Evolutionary conservation across 1,139 yeast species (phyloP).

Genomic region (Protomyces inundatus): DNA sequence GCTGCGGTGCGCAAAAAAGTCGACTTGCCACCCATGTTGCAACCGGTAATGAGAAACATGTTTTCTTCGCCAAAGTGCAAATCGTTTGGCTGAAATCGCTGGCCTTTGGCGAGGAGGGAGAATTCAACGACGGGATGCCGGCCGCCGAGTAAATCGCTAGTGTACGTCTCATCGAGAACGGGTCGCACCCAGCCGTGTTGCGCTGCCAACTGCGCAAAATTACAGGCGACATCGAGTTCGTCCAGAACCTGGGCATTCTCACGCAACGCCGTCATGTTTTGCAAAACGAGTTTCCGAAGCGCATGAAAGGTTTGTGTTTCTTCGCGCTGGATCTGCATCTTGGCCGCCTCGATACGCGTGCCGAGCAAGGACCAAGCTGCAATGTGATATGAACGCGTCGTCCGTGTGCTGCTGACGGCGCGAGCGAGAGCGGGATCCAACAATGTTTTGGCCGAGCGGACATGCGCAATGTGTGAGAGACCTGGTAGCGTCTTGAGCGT

Average conservation of each 20-base stretch:
- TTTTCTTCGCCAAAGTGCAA: constrained; percentile 47
- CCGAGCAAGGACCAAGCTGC: constrained; percentile 38
- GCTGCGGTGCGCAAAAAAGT: constrained; percentile 88
- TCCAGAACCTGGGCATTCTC: constrained; percentile 51
- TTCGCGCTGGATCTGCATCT: constrained; percentile 35
- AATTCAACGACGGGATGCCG: constrained; percentile 88
- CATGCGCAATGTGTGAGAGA: constrained; percentile 26
- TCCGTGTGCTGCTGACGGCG: constrained; percentile 14
- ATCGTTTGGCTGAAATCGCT: constrained; percentile 59
- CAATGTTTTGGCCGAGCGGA: constrained; percentile 7
- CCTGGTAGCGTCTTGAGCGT: constrained; percentile 23
- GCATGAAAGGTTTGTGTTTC: constrained; percentile 48
- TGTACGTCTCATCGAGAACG: constrained; percentile 43
- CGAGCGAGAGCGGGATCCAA: constrained; percentile 3
- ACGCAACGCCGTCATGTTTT: constrained; percentile 45
- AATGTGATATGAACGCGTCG: constrained; percentile 22
- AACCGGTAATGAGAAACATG: constrained; percentile 54
- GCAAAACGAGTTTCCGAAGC: constrained; percentile 44
- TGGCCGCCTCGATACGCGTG: constrained; percentile 35
- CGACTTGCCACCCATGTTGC: constrained; percentile 97
- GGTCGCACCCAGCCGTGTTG: constrained; percentile 68
- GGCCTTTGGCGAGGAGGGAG: constrained; percentile 46
- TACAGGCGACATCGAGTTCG: constrained; percentile 63
- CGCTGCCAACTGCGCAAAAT: constrained; percentile 64
- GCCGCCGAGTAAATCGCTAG: constrained; percentile 46